Percentiles rank a stretch among this genome's conserved stretches.
phyloP scores from a whole-genome alignment of 1,284 basidiomycete genomes.

The Ustilago shanxiensis region DNA sequence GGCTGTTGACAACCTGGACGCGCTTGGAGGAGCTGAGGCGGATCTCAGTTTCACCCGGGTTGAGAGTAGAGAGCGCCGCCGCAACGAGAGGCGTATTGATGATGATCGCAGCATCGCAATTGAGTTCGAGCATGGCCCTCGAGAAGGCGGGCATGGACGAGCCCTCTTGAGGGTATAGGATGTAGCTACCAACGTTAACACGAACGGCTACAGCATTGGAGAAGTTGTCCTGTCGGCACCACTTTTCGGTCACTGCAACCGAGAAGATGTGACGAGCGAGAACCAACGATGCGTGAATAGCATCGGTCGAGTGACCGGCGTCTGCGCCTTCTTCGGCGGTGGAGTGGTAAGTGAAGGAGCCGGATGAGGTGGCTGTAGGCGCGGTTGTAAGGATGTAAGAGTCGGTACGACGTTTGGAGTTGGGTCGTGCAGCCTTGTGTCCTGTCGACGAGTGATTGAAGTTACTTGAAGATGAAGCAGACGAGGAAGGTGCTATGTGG shows the following conservation, averaged over 20 bases:
- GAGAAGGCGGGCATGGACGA: slow-evolving; percentile 38
- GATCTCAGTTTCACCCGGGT: slow-evolving; percentile 66
- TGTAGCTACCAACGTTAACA: slow-evolving; percentile 48
- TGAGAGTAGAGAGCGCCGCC: slow-evolving; percentile 73
- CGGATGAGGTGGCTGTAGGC: slow-evolving; percentile 18
- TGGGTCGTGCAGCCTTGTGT: slow-evolving; percentile 6
- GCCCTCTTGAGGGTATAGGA: slow-evolving; percentile 37
- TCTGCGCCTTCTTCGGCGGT: slow-evolving; percentile 18
- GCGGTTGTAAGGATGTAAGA: slow-evolving; percentile 31
- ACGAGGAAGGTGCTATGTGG: slow-evolving; percentile 17
- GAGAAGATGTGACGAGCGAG: slow-evolving; percentile 33
- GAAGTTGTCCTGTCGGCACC: slow-evolving; percentile 37
- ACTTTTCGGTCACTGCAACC: slow-evolving; percentile 35
- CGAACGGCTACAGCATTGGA: slow-evolving; percentile 50
- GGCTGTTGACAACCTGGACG: slow-evolving; percentile 71
- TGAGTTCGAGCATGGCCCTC: slow-evolving; percentile 77
- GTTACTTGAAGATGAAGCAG: slow-evolving; percentile 23
- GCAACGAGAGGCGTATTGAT: slow-evolving; percentile 83
- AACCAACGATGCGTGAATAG: slow-evolving; percentile 33
- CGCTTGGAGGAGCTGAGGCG: slow-evolving; percentile 43
- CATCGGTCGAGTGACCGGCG: slow-evolving; percentile 23
- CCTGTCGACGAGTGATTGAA: slow-evolving; percentile 4
- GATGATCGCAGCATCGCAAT: slow-evolving; percentile 84
- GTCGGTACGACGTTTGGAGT: slow-evolving; percentile 23
- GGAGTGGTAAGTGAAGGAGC: slow-evolving; percentile 26